Conservation (phyloP, 2,329 filamentous ascomycete genomes). For the Aspergillus hortae region DNA sequence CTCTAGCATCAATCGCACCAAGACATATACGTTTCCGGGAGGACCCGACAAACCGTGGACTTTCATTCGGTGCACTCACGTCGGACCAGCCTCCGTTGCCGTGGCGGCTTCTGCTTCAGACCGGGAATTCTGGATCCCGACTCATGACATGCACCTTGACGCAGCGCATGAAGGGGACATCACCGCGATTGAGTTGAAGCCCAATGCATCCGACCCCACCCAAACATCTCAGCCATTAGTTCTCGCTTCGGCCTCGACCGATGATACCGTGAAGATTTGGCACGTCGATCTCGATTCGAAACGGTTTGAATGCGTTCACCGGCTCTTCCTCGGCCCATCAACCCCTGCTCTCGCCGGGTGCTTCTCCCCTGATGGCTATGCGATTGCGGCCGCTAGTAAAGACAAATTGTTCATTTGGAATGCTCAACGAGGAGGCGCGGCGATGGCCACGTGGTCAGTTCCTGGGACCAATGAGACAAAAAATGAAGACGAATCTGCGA, state of each 20-base stretch:
- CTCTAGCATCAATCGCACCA: constrained; percentile 34
- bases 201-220: constrained; percentile 22
- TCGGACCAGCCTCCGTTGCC: constrained; percentile 28
- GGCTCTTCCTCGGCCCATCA: constrained; percentile 33
- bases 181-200: constrained; percentile 41
- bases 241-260: constrained; percentile 45
- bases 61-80: constrained; percentile 36
- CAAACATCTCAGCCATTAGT: constrained; percentile 24
- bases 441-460: constrained; percentile 39
- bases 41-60: constrained; percentile 36
- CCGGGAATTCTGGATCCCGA: constrained; percentile 45
- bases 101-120: constrained; percentile 38
- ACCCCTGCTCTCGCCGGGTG: constrained; percentile 39
- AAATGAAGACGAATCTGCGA: constrained; percentile 29
- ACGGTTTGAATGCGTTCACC: constrained; percentile 35
- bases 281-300: constrained; percentile 36
- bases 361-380: constrained; percentile 48
- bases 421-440: constrained; percentile 41
- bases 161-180: constrained; percentile 41
- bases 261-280: constrained; percentile 46
- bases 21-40: constrained; percentile 28
- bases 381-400: constrained; percentile 43
- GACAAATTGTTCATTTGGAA: constrained; percentile 47
- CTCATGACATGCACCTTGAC: constrained; percentile 38
- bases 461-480: constrained; percentile 29